These are phyloP conservation scores for Melanomma pulvis-pyrius DNA, from an alignment of 495 filamentous ascomycete species.

Conservation along the genomic window DNA sequence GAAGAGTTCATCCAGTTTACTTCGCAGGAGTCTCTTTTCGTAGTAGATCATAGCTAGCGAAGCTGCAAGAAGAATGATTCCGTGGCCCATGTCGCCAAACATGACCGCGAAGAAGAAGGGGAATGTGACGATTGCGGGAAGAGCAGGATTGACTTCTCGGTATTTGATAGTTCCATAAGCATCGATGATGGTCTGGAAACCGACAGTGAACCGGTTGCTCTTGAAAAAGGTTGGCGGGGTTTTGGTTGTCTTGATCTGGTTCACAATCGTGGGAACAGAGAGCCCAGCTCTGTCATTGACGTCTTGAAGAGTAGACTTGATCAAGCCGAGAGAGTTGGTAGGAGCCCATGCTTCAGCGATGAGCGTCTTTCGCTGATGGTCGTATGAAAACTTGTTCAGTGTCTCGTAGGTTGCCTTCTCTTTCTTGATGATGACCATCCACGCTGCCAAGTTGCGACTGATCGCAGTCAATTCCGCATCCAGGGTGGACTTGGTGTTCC, in stretches of 20 bases:
- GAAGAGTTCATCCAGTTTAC: slow-evolving; percentile 91
- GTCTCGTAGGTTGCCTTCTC: slow-evolving; percentile 99
- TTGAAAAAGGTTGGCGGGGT: slow-evolving; percentile 94
- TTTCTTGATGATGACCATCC: slow-evolving; percentile 97
- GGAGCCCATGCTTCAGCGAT: slow-evolving; percentile 98
- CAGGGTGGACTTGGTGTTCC: slow-evolving; percentile 94
- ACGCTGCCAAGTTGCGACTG: slow-evolving; percentile 82
- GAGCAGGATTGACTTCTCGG: slow-evolving; percentile 91
- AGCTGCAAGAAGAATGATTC: slow-evolving; percentile 77
- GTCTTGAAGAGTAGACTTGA: slow-evolving; percentile 95
- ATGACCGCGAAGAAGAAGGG: slow-evolving; percentile 99
- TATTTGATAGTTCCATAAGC: slow-evolving; percentile 98
- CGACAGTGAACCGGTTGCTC: slow-evolving; percentile 97
- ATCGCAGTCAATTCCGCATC: slow-evolving; percentile 93
- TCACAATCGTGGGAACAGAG: slow-evolving; percentile 95
- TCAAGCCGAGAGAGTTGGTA: slow-evolving; percentile 82
- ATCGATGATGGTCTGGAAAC: slow-evolving; percentile 98
- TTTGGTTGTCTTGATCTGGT: slow-evolving; percentile 93
- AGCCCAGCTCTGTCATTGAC: slow-evolving; percentile 94
- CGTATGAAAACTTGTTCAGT: slow-evolving; percentile 93
- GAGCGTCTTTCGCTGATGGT: slow-evolving; percentile 90
- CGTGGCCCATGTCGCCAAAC: slow-evolving; percentile 97
- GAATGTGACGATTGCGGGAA: slow-evolving; percentile 94
- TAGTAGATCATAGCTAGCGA: slow-evolving; percentile 92
- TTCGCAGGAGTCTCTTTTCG: slow-evolving; percentile 79